Conservation (phyloP, 1,284 basidiomycete species). For the Moesziomyces antarcticus region DNA sequence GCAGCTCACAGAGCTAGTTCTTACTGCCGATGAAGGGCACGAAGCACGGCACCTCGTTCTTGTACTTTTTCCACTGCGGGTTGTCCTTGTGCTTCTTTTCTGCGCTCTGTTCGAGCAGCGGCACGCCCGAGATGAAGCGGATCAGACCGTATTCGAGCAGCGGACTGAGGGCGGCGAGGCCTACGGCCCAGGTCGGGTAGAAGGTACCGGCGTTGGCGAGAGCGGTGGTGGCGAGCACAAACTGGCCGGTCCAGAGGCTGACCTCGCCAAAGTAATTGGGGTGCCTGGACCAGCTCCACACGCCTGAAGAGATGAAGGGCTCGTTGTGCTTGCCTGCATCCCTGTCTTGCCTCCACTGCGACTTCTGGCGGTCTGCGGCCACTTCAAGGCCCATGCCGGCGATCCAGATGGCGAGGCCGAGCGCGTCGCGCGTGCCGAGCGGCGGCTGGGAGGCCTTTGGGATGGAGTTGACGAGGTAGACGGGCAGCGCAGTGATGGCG, state of each 20-base stretch:
- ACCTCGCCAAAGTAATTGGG: constrained; percentile 85
- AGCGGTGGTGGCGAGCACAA: constrained; percentile 70
- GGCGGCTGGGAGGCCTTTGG: constrained; percentile 73
- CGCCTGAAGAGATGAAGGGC: constrained; percentile 77
- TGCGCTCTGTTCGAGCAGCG: constrained; percentile 75
- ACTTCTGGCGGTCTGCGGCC: constrained; percentile 76
- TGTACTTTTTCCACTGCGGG: constrained; percentile 77
- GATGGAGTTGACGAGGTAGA: constrained; percentile 73
- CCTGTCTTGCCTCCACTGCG: constrained; percentile 75
- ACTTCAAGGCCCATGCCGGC: constrained; percentile 56
- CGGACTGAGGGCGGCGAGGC: constrained; percentile 74
- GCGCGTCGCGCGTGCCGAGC: constrained; percentile 74
- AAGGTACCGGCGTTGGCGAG: constrained; percentile 32
- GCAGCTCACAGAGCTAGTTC: constrained; percentile 15
- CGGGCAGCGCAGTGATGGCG: constrained; percentile 73
- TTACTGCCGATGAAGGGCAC: constrained; percentile 56
- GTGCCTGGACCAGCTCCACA: constrained; percentile 80
- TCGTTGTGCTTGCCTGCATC: constrained; percentile 79
- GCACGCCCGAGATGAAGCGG: constrained; percentile 75
- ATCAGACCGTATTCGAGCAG: constrained; percentile 74
- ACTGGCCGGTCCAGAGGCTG: constrained; percentile 79
- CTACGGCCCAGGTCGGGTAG: constrained; percentile 70
- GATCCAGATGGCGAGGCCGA: constrained; percentile 74
- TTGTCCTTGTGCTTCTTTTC: constrained; percentile 78
- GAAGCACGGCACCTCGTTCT: constrained; percentile 69